Conservation (phyloP, 768 basidiomycete species). For the Daedalea quercina region DNA sequence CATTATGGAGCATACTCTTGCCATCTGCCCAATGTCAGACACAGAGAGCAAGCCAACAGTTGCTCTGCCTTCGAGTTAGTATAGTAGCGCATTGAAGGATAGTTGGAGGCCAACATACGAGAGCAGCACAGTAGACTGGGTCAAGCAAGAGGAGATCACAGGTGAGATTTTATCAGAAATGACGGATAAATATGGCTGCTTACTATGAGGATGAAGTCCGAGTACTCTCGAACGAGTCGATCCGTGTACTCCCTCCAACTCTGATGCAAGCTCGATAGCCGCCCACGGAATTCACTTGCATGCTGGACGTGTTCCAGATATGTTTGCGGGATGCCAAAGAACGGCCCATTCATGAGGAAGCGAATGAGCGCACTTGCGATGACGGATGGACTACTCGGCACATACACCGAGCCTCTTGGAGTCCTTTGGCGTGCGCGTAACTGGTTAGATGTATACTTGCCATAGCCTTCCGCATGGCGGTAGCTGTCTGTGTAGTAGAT, state of each 20-base stretch:
- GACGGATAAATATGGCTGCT: conserved; percentile 14
- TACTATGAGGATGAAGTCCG: conserved; percentile 50
- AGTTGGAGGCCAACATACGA: conserved; percentile 29
- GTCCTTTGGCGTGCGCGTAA: conserved; percentile 20
- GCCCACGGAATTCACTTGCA: conserved; percentile 43
- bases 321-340: conserved; percentile 47
- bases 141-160: neutral
- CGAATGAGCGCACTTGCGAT: conserved; percentile 24
- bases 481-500: conserved; percentile 28
- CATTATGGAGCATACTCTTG: conserved; percentile 30
- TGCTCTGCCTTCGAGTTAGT: conserved; percentile 27
- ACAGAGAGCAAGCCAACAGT: conserved; percentile 44
- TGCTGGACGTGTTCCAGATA: conserved; percentile 43
- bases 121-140: conserved; percentile 45
- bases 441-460: conserved; percentile 28
- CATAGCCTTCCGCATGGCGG: conserved; percentile 39
- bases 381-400: neutral
- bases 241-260: conserved; percentile 45
- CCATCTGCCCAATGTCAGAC: conserved; percentile 28
- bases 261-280: conserved; percentile 39
- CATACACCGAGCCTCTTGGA: conserved; percentile 4
- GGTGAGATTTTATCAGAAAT: neutral
- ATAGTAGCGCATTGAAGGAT: neutral
- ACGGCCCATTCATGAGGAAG: conserved; percentile 35
- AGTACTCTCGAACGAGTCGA: conserved; percentile 47